These are phyloP conservation scores for Plasmodium sp. DNA, from an alignment of 169 alveolate species.

Conservation along the genomic window DNA sequence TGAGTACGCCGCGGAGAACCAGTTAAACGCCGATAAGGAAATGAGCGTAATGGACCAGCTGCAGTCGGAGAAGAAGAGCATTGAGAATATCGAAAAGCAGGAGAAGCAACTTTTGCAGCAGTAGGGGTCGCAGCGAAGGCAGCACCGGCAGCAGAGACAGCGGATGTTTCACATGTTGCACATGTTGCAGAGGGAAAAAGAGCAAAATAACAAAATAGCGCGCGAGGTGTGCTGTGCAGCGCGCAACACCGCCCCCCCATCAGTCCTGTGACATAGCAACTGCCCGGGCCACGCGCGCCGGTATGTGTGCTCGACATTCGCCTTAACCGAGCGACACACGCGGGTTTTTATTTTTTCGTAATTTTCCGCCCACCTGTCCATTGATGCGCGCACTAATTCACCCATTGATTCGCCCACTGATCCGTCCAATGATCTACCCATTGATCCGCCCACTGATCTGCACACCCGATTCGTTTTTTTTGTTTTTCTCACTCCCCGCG, in stretches of 20 bases:
- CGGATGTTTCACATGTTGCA: not conserved
- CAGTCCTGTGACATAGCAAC: not conserved
- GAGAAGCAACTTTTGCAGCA: slow-evolving; percentile 4
- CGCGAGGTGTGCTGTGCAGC: not conserved
- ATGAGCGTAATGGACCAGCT: slow-evolving; percentile 7
- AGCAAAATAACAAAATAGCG: not conserved
- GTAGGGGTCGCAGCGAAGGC: not conserved
- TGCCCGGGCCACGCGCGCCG: not conserved
- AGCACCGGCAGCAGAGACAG: not conserved
- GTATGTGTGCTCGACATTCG: not conserved
- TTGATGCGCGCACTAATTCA: not conserved
- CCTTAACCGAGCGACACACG: not conserved
- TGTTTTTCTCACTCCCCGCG: not conserved
- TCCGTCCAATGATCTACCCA: not conserved
- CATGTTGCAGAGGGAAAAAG: not conserved
- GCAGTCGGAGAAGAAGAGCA: slow-evolving; percentile 26
- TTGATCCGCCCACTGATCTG: not conserved
- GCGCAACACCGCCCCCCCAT: not conserved
- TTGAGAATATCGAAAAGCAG: slow-evolving; percentile 32
- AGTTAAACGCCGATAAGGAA: not conserved
- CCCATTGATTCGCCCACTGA: not conserved
- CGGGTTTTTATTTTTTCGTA: not conserved
- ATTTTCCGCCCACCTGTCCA: not conserved
- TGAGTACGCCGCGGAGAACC: slow-evolving; percentile 10
- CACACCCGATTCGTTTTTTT: not conserved